Evolutionary conservation across 768 basidiomycete genomes (phyloP).

Genomic region (Cyathus striatus): DNA sequence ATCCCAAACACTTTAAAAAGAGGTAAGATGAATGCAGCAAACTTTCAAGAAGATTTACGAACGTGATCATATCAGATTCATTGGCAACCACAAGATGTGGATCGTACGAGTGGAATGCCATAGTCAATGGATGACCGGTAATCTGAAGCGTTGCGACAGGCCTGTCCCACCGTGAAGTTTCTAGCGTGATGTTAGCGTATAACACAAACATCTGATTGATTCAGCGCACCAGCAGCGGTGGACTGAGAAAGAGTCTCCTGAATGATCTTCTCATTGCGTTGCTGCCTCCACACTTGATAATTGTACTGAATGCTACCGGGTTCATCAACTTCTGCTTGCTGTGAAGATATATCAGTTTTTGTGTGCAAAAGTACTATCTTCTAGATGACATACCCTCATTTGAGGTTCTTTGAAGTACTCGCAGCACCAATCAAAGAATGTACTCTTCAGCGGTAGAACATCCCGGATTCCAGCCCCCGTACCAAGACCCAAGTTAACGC

Average conservation of each 20-base stretch:
- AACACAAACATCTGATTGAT: too few species aligned
- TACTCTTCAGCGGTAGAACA: constrained; percentile 83
- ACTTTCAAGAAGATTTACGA: constrained; percentile 9
- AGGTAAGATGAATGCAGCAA: neutral
- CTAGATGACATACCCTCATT: constrained; percentile 72
- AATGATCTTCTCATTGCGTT: constrained; percentile 80
- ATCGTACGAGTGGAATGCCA: constrained; percentile 92
- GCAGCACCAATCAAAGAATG: constrained; percentile 92
- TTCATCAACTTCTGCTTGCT: constrained; percentile 95
- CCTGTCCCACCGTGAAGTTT: constrained; percentile 65
- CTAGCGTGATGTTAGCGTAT: constrained; percentile 25
- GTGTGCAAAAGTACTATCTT: neutral
- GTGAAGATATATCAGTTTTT: constrained; percentile 9
- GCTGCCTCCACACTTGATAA: constrained; percentile 91
- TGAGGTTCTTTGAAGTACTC: constrained; percentile 99
- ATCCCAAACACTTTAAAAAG: constrained; percentile 75
- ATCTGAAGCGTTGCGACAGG: constrained; percentile 62
- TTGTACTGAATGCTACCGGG: constrained; percentile 93
- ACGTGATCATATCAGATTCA: constrained; percentile 85
- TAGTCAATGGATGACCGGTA: constrained; percentile 57
- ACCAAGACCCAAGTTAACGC: constrained; percentile 70
- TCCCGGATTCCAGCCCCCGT: constrained; percentile 81
- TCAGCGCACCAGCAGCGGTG: constrained; percentile 63
- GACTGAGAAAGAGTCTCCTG: constrained; percentile 66
- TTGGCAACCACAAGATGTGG: constrained; percentile 83